A percentile compares a stretch with the other conserved stretches of the same genome.
These are phyloP conservation scores for Triticum timopheevii DNA, from an alignment of 176 grass and related monocot genomes.

Conservation along the genomic window DNA sequence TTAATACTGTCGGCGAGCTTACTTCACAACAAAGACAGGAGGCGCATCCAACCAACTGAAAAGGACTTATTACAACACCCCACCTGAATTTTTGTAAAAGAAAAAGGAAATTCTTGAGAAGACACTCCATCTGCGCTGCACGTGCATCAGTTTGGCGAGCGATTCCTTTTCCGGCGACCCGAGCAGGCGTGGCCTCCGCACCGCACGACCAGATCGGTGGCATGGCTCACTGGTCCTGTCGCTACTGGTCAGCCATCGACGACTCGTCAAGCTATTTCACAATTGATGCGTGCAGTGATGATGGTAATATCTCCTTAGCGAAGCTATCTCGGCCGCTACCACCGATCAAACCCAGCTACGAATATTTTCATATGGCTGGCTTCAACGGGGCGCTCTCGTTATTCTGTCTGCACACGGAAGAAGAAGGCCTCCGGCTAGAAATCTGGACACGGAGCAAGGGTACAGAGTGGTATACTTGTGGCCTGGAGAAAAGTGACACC, in stretches of 20 bases:
- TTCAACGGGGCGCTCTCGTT: neutral
- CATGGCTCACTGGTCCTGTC: neutral
- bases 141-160: too few relatives aligned
- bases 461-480: neutral
- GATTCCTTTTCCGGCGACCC: too few relatives aligned
- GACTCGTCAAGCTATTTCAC: neutral
- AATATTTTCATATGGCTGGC: neutral
- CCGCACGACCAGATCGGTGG: neutral
- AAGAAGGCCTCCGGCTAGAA: neutral
- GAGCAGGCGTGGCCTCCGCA: too few relatives aligned
- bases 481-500: neutral
- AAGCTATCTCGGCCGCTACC: neutral
- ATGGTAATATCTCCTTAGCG: neutral
- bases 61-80: too few relatives aligned
- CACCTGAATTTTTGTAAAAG: too few relatives aligned
- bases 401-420: neutral
- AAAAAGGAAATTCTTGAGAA: too few relatives aligned
- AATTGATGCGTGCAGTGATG: neutral
- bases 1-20: too few relatives aligned
- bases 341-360: neutral
- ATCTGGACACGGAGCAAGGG: neutral
- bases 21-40: too few relatives aligned
- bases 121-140: too few relatives aligned
- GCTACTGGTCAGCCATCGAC: neutral
- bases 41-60: too few relatives aligned